phyloP scores from a whole-genome alignment of 352 stramenopile genomes.

The Phytophthora pluvialis region DNA sequence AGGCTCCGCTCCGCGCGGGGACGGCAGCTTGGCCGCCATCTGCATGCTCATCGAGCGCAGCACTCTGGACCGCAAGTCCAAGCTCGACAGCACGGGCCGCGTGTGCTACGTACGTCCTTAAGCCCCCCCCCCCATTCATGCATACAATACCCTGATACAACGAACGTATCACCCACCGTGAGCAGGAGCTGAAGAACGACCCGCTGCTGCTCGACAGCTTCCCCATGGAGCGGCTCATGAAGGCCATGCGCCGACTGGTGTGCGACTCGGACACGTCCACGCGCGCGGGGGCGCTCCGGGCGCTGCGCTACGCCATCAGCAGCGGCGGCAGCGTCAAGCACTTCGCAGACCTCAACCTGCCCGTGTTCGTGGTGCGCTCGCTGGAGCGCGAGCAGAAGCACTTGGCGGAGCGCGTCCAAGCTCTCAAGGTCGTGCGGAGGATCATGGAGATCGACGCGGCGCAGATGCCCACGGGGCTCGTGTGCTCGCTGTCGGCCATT shows the following conservation, averaged over 20 bases:
- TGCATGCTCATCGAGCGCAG: conserved; percentile 86
- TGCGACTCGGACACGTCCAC: conserved; percentile 84
- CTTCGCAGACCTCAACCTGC: conserved; percentile 73
- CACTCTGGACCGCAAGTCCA: conserved; percentile 86
- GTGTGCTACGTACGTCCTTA: conserved; percentile 71
- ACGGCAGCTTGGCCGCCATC: conserved; percentile 76
- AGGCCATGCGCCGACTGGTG: conserved; percentile 77
- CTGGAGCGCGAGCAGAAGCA: conserved; percentile 90
- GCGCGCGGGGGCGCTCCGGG: conserved; percentile 74
- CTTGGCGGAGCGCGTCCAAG: conserved; percentile 84
- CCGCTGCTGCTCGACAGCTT: conserved; percentile 85
- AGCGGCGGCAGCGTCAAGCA: conserved; percentile 74
- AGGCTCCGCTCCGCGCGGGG: conserved; percentile 43
- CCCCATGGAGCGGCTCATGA: conserved; percentile 81
- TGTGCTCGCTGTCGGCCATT: conserved; percentile 83
- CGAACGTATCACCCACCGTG: too few species aligned
- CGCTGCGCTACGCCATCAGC: conserved; percentile 85
- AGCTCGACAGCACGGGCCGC: conserved; percentile 85
- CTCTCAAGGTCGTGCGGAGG: conserved; percentile 84
- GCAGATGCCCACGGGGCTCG: conserved; percentile 85
- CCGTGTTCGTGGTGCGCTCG: conserved; percentile 83
- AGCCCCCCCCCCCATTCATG: not conserved
- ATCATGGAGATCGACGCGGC: conserved; percentile 89
- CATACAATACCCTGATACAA: not conserved
- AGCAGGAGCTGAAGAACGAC: conserved; percentile 86